Conservation (phyloP, 768 basidiomycete species). For the Favolaschia claudopus region DNA sequence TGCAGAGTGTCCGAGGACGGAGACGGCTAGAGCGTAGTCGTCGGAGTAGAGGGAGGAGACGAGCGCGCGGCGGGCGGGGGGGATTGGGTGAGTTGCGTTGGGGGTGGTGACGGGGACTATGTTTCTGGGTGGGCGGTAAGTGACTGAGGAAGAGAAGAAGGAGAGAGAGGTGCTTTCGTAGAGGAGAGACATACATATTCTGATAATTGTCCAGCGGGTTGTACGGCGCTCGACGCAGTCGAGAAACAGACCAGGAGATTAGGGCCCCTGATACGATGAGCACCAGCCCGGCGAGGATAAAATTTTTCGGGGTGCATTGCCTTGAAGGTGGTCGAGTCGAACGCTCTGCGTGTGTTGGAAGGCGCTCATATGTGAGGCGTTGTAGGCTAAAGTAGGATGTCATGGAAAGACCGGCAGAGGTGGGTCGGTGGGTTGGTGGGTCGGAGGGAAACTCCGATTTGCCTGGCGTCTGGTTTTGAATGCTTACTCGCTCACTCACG, state of each 20-base stretch:
- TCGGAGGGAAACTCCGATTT: too few relatives aligned
- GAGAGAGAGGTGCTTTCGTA: too few relatives aligned
- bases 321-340: too few relatives aligned
- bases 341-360: neutral
- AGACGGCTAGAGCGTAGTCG: constrained; percentile 36
- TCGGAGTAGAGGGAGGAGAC: constrained; percentile 42
- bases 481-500: too few relatives aligned
- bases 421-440: too few relatives aligned
- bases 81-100: neutral
- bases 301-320: neutral
- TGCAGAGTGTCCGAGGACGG: constrained; percentile 40
- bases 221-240: neutral
- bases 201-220: neutral
- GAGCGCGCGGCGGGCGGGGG: constrained; percentile 23
- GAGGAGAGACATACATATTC: too few relatives aligned
- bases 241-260: neutral
- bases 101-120: neutral
- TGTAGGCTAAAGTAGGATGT: too few relatives aligned
- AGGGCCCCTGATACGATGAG: neutral
- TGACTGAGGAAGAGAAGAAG: neutral
- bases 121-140: neutral
- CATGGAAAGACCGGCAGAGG: too few relatives aligned
- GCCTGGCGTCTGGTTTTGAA: too few relatives aligned
- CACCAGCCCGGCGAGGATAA: neutral
- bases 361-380: neutral